A percentile compares a stretch with the other conserved stretches of the same genome.
These are phyloP conservation scores for Pythium coloratum DNA, from an alignment of 352 stramenopile species.

Conservation along the genomic window DNA sequence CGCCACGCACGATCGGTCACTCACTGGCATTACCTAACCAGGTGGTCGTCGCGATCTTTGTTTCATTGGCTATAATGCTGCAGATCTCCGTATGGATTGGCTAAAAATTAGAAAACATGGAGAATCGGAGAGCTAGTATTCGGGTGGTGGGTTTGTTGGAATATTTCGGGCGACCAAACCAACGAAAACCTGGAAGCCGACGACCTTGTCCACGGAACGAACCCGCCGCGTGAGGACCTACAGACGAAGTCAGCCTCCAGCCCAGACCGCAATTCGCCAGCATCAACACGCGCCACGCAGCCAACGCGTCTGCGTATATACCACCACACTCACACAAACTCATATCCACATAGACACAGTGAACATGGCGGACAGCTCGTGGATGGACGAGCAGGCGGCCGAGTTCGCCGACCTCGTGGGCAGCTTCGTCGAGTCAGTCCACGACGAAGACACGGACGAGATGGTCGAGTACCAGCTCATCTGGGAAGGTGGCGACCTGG, in stretches of 20 bases:
- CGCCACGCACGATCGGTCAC: slow-evolving; percentile 20
- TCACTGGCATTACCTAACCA: slow-evolving; percentile 24
- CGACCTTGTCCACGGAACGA: slow-evolving; percentile 8
- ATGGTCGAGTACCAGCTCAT: slow-evolving; percentile 90
- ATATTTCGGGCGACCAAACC: slow-evolving; percentile 17
- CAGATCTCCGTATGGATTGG: not conserved
- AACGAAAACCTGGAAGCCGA: not conserved
- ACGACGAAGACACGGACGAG: slow-evolving; percentile 81
- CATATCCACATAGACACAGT: not conserved
- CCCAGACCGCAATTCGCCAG: slow-evolving; percentile 2
- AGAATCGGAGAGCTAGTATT: not conserved
- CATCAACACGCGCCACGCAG: not conserved
- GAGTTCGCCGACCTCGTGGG: slow-evolving; percentile 84
- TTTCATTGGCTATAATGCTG: slow-evolving; percentile 3
- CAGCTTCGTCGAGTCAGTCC: slow-evolving; percentile 84
- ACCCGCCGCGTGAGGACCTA: not conserved
- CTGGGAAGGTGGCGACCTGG: slow-evolving; percentile 84
- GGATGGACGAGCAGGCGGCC: slow-evolving; percentile 86
- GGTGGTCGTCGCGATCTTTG: slow-evolving; percentile 1
- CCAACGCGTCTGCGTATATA: not conserved
- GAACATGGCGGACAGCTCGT: slow-evolving; percentile 30
- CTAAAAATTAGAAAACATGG: not conserved
- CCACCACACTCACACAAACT: not conserved
- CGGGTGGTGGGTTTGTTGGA: slow-evolving; percentile 11
- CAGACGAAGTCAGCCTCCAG: not conserved